These are phyloP conservation scores for Yamagishiella unicocca DNA, from an alignment of 139 green algal genomes.

Conservation along the genomic window DNA sequence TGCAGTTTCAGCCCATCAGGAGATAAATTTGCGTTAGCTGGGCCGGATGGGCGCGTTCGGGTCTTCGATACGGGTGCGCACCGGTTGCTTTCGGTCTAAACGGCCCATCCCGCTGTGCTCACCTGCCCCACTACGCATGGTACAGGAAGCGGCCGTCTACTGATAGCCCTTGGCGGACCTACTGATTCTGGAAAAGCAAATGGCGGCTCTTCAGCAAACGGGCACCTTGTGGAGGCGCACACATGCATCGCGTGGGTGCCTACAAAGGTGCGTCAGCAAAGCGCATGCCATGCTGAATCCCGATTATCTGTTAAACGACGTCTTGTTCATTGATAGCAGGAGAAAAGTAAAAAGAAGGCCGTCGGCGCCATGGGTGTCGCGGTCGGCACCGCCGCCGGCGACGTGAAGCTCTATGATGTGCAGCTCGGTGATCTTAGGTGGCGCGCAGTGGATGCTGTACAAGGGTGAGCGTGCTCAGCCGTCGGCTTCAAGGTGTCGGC, in stretches of 20 bases:
- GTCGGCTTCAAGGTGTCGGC: not conserved
- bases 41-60: constrained; percentile 46
- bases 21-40: constrained; percentile 48
- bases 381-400: constrained; percentile 67
- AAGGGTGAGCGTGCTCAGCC: constrained; percentile 63
- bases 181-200: constrained; percentile 1
- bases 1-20: constrained; percentile 34
- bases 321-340: not conserved
- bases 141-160: constrained; percentile 49
- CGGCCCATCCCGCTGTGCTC: too few species aligned
- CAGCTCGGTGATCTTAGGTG: constrained; percentile 70
- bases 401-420: constrained; percentile 70
- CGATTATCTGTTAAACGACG: not conserved
- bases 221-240: constrained; percentile 50
- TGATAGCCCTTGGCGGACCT: constrained; percentile 21
- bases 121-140: too few species aligned
- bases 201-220: constrained; percentile 39
- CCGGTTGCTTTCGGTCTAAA: too few species aligned
- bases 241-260: constrained; percentile 54
- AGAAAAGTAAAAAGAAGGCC: constrained; percentile 47
- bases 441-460: constrained; percentile 57
- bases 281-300: too few species aligned
- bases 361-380: constrained; percentile 44
- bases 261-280: constrained; percentile 39
- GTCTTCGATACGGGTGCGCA: constrained; percentile 49